phyloP scores from a whole-genome alignment of 2,329 filamentous ascomycete genomes.

The Grosmannia huntii region DNA sequence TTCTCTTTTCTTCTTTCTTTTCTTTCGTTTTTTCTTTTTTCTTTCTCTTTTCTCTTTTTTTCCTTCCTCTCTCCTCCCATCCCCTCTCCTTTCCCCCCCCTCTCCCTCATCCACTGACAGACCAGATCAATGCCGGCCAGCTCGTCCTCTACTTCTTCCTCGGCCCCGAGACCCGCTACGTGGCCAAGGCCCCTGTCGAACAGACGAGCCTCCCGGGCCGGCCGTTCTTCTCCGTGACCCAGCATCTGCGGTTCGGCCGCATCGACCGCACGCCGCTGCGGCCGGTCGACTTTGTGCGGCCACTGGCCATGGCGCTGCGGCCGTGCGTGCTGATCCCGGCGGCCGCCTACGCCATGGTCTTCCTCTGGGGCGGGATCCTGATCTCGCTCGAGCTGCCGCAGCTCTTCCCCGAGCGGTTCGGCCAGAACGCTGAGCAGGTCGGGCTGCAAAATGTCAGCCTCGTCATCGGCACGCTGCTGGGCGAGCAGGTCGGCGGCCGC shows the following conservation, averaged over 20 bases:
- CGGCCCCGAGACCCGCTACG: constrained; percentile 41
- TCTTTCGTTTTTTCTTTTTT: too few relatives aligned
- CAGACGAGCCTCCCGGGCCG: too few relatives aligned
- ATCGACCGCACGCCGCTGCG: constrained; percentile 39
- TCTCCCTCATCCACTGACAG: not conserved
- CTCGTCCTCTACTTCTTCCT: constrained; percentile 43
- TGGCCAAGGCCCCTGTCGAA: constrained; percentile 20
- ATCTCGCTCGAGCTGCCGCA: constrained; percentile 47
- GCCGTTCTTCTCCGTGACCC: constrained; percentile 24
- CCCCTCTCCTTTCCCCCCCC: too few relatives aligned
- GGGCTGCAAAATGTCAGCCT: constrained; percentile 45
- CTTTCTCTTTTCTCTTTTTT: too few relatives aligned
- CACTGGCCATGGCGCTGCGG: constrained; percentile 28
- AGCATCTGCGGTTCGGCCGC: constrained; percentile 30
- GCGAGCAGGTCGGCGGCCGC: constrained; percentile 43
- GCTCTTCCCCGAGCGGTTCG: constrained; percentile 40
- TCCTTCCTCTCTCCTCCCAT: too few relatives aligned
- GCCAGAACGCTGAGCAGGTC: constrained; percentile 42
- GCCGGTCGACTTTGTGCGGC: constrained; percentile 36
- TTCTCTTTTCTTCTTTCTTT: not conserved
- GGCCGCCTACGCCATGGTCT: constrained; percentile 41
- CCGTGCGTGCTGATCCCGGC: constrained; percentile 37
- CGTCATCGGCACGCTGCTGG: constrained; percentile 43
- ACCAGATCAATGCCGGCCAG: constrained; percentile 40
- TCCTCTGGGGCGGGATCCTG: constrained; percentile 39